These are phyloP conservation scores for Trametes polyzona DNA, from an alignment of 1,284 basidiomycete genomes.

Conservation along the genomic window DNA sequence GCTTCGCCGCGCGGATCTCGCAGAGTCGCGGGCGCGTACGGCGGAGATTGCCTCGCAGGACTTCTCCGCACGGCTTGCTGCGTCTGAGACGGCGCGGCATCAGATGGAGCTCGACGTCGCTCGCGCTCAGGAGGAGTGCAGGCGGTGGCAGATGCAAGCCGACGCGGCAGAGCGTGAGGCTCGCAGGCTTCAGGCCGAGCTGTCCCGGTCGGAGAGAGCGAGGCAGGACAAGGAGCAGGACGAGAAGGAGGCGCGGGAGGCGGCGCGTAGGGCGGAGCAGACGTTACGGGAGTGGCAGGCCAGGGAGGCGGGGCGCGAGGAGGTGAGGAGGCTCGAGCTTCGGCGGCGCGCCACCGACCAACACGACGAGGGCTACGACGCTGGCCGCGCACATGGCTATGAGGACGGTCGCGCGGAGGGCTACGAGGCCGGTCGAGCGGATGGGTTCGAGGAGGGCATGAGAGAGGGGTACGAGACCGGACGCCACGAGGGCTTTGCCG, in stretches of 20 bases:
- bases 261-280: conserved; percentile 49
- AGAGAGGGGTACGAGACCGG: conserved; percentile 52
- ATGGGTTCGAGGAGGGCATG: conserved; percentile 49
- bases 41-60: conserved; percentile 56
- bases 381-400: conserved; percentile 42
- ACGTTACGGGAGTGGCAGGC: conserved; percentile 52
- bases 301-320: conserved; percentile 49
- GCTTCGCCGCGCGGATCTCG: conserved; percentile 54
- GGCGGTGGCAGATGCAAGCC: conserved; percentile 50
- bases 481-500: conserved; percentile 47
- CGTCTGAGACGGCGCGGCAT: conserved; percentile 52
- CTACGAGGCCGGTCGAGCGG: conserved; percentile 39
- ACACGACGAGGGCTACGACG: conserved; percentile 46
- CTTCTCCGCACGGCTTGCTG: conserved; percentile 39
- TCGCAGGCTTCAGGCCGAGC: conserved; percentile 46
- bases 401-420: conserved; percentile 36
- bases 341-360: conserved; percentile 46
- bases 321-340: conserved; percentile 42
- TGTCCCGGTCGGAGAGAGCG: conserved; percentile 47
- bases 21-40: conserved; percentile 52
- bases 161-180: conserved; percentile 55
- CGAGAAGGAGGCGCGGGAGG: conserved; percentile 51
- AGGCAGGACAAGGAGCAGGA: conserved; percentile 51
- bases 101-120: conserved; percentile 49
- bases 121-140: conserved; percentile 52